A percentile compares a stretch with the other conserved stretches of the same genome.
Evolutionary conservation across 1,284 basidiomycete species (phyloP).

Genomic region (Cutaneotrichosporon curvatum): DNA sequence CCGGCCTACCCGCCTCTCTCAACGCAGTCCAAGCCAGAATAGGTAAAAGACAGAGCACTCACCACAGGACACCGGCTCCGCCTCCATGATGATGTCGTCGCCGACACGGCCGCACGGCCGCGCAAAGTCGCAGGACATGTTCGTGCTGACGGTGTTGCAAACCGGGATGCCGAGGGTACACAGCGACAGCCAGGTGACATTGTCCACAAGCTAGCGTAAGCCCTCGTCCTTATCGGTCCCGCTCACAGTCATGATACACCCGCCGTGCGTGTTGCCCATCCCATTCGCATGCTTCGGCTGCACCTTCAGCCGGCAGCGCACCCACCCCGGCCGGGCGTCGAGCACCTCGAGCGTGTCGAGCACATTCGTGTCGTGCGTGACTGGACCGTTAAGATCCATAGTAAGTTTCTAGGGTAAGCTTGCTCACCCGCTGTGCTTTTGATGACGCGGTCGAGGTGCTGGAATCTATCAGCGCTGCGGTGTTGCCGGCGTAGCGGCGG

Average conservation of each 20-base stretch:
- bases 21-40: no score
- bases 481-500: neutral
- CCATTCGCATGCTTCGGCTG: constrained; percentile 10
- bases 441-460: neutral
- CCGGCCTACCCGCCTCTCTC: no score
- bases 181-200: constrained; percentile 13
- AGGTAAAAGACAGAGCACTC: neutral
- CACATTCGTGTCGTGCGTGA: constrained; percentile 1
- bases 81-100: constrained; percentile 7
- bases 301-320: constrained; percentile 2
- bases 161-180: constrained; percentile 7
- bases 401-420: neutral
- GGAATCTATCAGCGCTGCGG: neutral
- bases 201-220: constrained; percentile 14
- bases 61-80: constrained; percentile 10
- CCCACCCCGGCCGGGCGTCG: constrained; percentile 12
- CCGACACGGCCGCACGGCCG: constrained; percentile 10
- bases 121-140: constrained; percentile 14
- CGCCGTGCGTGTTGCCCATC: constrained; percentile 12
- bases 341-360: constrained; percentile 7
- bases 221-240: no score
- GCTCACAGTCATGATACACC: constrained; percentile 13
- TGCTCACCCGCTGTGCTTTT: constrained; percentile 7
- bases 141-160: constrained; percentile 5
- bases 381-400: neutral